Evolutionary conservation across 1,284 basidiomycete genomes (phyloP).

Genomic region (Kwoniella shivajii): DNA sequence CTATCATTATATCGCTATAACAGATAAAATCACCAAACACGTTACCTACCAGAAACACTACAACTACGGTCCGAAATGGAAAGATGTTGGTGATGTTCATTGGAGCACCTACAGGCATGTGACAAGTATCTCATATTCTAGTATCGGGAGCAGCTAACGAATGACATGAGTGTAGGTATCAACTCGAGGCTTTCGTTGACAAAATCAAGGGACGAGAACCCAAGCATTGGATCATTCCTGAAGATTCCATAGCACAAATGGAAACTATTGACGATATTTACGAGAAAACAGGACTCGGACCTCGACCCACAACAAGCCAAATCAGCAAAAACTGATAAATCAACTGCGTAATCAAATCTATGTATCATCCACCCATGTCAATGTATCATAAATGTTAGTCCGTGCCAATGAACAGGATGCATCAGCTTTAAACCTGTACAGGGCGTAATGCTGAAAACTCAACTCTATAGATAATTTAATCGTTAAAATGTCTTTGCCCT

Average conservation of each 20-base stretch:
- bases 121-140: too few relatives aligned
- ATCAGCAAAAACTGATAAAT: too few relatives aligned
- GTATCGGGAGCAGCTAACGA: neutral
- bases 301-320: conserved; percentile 8
- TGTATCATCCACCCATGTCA: too few relatives aligned
- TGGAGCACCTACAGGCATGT: conserved; percentile 12
- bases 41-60: conserved; percentile 12
- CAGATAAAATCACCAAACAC: conserved; percentile 11
- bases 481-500: too few relatives aligned
- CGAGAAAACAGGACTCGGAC: conserved; percentile 4
- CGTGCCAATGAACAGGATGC: too few relatives aligned
- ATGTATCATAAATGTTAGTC: too few relatives aligned
- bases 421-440: too few relatives aligned
- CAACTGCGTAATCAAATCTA: too few relatives aligned
- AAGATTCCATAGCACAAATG: conserved; percentile 13
- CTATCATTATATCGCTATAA: conserved; percentile 14
- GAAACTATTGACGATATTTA: conserved; percentile 12
- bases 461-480: too few relatives aligned
- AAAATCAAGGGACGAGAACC: conserved; percentile 3
- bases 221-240: conserved; percentile 11
- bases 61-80: conserved; percentile 14
- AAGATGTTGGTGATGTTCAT: conserved; percentile 5
- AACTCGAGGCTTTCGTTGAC: conserved; percentile 11
- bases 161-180: neutral
- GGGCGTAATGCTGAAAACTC: too few relatives aligned